Base-by-base conservation (phyloP, 2,329 filamentous ascomycete species). In the Furcasterigmium sp. region DNA sequence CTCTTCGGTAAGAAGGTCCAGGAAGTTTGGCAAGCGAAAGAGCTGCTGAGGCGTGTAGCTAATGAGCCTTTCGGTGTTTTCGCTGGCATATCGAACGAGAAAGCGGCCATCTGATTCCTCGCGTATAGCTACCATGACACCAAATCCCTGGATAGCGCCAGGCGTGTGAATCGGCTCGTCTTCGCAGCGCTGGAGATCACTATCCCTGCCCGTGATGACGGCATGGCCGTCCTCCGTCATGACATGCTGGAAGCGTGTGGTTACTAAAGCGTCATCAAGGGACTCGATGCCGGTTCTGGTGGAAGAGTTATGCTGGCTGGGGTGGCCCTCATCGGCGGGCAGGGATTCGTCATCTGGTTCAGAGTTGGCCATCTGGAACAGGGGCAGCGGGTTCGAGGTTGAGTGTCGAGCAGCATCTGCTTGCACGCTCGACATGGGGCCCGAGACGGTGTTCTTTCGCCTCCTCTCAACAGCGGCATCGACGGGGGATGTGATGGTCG, bases 81-180 rank as follows among this genome's bases (percentile, higher is more conserved):
- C 87, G 62, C 86, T 94, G 8, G 82, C 86, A 23, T 88, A 76
- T 14, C 85, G 79, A 11, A 91, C 85, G 2, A 78, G 59, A 10
- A 93, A 75, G 30, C 76, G 78, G 3, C 84, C 84, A 29, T 85
- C 82, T 0, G 66, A 58, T 42, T 87, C 81, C 58, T 91, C 85
- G 42, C 82, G 77, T 17, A 95, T 62, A 1, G 84, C 88, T 25
- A 95, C 55, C 19, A 95, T 68, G 4, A 87, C 71, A 1, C 90
- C 90, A 53, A 95, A 95, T 1, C 78, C 74, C 59, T 95, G 90
- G 1, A 91, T 67, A 2, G 87, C 86, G 26, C 89, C 89, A 1
- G 90, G 90, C 1, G 89, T 84, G 51, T 91, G 88, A 20, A 95
- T 95, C 0, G 90, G 89, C 55, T 95, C 90, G 55, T 95, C 90